phyloP scores from a whole-genome alignment of 78 protist genomes.

The Diacronema lutheri region DNA sequence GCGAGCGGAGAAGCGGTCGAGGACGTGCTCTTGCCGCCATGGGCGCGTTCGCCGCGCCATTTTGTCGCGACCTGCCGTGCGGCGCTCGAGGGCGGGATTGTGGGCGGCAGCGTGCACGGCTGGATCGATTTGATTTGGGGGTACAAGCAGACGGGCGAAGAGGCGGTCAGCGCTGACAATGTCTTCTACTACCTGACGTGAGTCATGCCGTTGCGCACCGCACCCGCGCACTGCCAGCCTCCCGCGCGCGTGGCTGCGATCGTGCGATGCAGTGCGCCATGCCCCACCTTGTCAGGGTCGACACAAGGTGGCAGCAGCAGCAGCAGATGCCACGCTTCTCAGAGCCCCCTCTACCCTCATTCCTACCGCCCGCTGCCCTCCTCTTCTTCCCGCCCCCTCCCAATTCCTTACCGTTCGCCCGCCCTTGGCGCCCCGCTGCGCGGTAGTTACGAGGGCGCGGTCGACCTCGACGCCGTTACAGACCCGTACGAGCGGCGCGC shows the following conservation, averaged over 20 bases:
- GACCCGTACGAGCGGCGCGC: not conserved
- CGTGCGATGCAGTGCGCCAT: too few species aligned
- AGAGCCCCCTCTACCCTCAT: too few species aligned
- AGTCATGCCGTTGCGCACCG: too few species aligned
- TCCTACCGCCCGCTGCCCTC: too few species aligned
- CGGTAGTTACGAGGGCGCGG: conserved; percentile 87
- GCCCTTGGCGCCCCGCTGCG: too few species aligned
- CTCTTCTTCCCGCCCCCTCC: too few species aligned
- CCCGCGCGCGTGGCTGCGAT: too few species aligned
- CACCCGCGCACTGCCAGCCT: too few species aligned
- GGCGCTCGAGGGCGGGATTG: conserved; percentile 72
- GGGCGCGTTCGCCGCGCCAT: conserved; percentile 15
- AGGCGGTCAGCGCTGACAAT: conserved; percentile 74
- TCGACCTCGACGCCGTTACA: conserved; percentile 6
- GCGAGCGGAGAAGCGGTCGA: not conserved
- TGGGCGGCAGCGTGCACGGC: conserved; percentile 73
- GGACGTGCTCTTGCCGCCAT: conserved; percentile 36
- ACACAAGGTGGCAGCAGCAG: too few species aligned
- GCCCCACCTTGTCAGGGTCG: too few species aligned
- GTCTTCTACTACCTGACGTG: conserved; percentile 84
- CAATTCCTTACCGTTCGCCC: too few species aligned
- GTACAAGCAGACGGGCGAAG: conserved; percentile 86
- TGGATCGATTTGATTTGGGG: conserved; percentile 98
- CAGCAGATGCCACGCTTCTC: too few species aligned
- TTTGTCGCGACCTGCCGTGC: conserved; percentile 5